Conservation (phyloP, 805 yeast species). For the Metschnikowia colocasiae region DNA sequence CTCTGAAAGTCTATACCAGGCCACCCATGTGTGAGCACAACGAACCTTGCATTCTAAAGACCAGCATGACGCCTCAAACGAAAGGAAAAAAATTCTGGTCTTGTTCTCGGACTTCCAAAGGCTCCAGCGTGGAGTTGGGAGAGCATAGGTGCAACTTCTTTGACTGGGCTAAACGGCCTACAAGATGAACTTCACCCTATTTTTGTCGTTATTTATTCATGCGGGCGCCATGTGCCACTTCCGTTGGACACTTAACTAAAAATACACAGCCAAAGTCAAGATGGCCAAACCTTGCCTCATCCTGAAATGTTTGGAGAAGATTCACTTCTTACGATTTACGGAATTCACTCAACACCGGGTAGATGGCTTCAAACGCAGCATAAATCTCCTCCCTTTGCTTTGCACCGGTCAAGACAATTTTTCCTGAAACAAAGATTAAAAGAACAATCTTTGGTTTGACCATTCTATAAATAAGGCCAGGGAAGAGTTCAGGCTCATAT, state of each 20-base stretch:
- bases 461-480: slow-evolving; percentile 98
- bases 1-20: slow-evolving; percentile 19
- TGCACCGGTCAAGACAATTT: slow-evolving; percentile 97
- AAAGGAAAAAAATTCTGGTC: slow-evolving; percentile 35
- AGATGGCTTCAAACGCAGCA: slow-evolving; percentile 96
- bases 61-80: slow-evolving; percentile 25
- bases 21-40: slow-evolving; percentile 30
- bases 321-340: slow-evolving; percentile 57
- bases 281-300: neutral
- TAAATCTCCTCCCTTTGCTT: slow-evolving; percentile 98
- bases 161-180: slow-evolving; percentile 17
- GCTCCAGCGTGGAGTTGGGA: slow-evolving; percentile 14
- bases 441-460: slow-evolving; percentile 97
- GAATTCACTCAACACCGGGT: slow-evolving; percentile 97
- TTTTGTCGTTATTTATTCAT: slow-evolving; percentile 2
- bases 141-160: slow-evolving; percentile 18
- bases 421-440: slow-evolving; percentile 93
- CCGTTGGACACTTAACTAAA: slow-evolving; percentile 6
- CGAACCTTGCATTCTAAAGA: slow-evolving; percentile 24
- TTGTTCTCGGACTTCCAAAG: slow-evolving; percentile 19
- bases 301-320: neutral
- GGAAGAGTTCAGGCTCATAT: slow-evolving; percentile 96
- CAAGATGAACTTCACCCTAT: neutral
- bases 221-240: slow-evolving; percentile 1
- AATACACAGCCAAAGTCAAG: slow-evolving; percentile 3